These are phyloP conservation scores for Amesomyces nigricolor DNA, from an alignment of 2,329 filamentous ascomycete genomes.

Conservation along the genomic window DNA sequence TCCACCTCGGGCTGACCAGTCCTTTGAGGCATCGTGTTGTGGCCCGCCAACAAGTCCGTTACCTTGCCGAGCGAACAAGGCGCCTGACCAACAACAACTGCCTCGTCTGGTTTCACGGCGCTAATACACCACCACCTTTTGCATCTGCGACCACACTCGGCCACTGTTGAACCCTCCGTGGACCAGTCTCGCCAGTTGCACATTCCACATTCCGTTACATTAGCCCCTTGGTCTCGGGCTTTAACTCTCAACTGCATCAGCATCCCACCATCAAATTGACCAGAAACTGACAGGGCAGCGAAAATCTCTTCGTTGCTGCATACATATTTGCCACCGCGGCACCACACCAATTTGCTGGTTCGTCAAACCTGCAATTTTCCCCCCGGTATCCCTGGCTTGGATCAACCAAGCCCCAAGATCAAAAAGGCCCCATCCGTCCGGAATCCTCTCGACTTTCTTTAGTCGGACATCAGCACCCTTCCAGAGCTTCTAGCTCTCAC, in stretches of 20 bases:
- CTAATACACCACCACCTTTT: background rate
- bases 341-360: slow-evolving; percentile 11
- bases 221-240: slow-evolving; percentile 2
- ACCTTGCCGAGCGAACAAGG: background rate
- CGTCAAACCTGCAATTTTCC: slow-evolving; percentile 12
- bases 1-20: background rate
- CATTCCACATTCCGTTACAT: slow-evolving; percentile 6
- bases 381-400: background rate
- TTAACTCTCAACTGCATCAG: slow-evolving; percentile 14
- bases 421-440: background rate
- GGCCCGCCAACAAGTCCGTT: background rate
- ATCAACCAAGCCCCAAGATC: background rate
- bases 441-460: slow-evolving; percentile 4
- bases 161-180: slow-evolving; percentile 3
- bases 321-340: slow-evolving; percentile 27
- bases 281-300: slow-evolving; percentile 9
- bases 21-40: background rate
- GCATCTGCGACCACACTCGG: background rate
- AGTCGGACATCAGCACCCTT: background rate
- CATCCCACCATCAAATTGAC: slow-evolving; percentile 11
- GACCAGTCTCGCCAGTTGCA: slow-evolving; percentile 6
- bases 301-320: slow-evolving; percentile 25
- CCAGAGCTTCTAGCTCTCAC: background rate
- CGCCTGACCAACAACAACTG: slow-evolving; percentile 8
- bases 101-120: background rate